These are phyloP conservation scores for Boletus pseudo-olivaceus DNA, from an alignment of 768 basidiomycete species.

Conservation along the genomic window DNA sequence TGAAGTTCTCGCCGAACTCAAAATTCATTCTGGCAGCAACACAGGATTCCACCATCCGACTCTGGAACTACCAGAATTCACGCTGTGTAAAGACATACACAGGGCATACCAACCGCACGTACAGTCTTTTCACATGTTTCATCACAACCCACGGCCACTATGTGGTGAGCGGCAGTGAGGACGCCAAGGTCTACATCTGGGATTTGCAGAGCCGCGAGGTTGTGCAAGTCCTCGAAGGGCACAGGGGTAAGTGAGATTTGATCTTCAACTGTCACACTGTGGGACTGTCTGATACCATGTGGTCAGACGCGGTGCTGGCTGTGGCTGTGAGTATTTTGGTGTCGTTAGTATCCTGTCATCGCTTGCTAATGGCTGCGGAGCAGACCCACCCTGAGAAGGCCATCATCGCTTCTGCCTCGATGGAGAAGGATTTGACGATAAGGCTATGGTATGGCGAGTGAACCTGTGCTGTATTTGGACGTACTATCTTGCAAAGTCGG, in stretches of 20 bases:
- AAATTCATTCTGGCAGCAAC: slow-evolving; percentile 86
- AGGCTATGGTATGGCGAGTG: slow-evolving; percentile 68
- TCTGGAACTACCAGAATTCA: slow-evolving; percentile 93
- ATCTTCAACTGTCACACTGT: neutral
- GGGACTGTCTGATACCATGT: neutral
- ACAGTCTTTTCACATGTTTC: slow-evolving; percentile 72
- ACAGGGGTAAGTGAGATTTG: slow-evolving; percentile 55
- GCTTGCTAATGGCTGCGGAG: slow-evolving; percentile 9
- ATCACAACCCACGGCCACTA: slow-evolving; percentile 55
- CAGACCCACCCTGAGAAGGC: slow-evolving; percentile 74
- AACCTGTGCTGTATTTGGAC: neutral
- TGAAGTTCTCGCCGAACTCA: slow-evolving; percentile 90
- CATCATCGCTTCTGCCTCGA: slow-evolving; percentile 83
- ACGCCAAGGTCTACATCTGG: slow-evolving; percentile 85
- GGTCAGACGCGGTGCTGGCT: slow-evolving; percentile 63
- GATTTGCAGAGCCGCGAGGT: slow-evolving; percentile 80
- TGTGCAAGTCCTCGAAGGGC: slow-evolving; percentile 72
- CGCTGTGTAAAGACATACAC: slow-evolving; percentile 91
- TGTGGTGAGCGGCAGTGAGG: slow-evolving; percentile 88
- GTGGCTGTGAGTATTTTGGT: slow-evolving; percentile 55
- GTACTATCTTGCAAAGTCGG: too few species aligned
- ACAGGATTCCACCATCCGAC: slow-evolving; percentile 88
- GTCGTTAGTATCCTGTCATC: neutral
- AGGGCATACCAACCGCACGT: slow-evolving; percentile 84
- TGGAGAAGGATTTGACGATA: slow-evolving; percentile 86